phyloP scores from a whole-genome alignment of 257 asterid genomes.

The Penstemon barbatus region DNA sequence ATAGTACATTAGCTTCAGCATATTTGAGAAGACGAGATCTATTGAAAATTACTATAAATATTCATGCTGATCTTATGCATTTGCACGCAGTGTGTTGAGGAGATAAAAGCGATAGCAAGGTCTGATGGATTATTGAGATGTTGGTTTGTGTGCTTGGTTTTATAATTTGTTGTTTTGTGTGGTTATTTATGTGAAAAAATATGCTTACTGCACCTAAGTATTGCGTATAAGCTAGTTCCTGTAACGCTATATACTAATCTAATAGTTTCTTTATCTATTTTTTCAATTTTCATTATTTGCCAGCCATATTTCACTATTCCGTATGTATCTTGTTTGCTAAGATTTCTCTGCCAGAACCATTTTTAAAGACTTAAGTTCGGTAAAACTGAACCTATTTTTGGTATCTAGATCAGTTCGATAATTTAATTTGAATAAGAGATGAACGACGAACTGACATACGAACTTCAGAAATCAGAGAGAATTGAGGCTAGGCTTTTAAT shows the following conservation, averaged over 20 bases:
- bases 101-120: slow-evolving; percentile 26
- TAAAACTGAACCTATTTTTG: no score
- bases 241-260: slow-evolving; percentile 10
- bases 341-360: no score
- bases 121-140: slow-evolving; percentile 26
- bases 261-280: neutral
- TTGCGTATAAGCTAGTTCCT: neutral
- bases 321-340: no score
- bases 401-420: no score
- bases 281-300: slow-evolving; percentile 11
- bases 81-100: slow-evolving; percentile 55
- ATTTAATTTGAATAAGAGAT: no score
- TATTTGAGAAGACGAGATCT: neutral
- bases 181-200: slow-evolving; percentile 24
- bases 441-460: no score
- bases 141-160: slow-evolving; percentile 25
- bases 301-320: neutral
- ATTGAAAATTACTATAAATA: neutral
- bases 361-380: no score
- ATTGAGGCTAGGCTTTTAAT: no score
- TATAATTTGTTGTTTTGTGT: slow-evolving; percentile 10
- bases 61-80: slow-evolving; percentile 24
- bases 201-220: slow-evolving; percentile 16
- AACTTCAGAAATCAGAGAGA: no score
- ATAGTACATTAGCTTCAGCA: neutral